Conservation (phyloP, 2,329 filamentous ascomycete species). For the Diplodia intermedia region DNA sequence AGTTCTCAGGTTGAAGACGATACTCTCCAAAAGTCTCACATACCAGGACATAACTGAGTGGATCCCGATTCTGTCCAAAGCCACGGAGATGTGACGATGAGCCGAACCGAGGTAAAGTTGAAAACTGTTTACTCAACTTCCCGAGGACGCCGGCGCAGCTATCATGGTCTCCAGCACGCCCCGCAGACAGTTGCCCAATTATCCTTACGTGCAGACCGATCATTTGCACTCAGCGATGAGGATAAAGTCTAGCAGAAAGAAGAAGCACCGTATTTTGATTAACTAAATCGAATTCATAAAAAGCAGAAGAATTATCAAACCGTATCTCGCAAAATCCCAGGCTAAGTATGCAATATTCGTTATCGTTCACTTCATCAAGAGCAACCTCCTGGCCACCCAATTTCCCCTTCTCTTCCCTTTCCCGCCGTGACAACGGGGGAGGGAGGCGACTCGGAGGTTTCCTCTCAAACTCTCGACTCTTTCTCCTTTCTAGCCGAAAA, state of each 20-base stretch:
- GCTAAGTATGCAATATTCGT: neutral
- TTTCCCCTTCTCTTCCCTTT: too few species aligned
- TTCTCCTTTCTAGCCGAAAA: slow-evolving; percentile 66
- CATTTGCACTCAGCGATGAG: neutral
- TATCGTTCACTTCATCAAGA: neutral
- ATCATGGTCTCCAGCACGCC: neutral
- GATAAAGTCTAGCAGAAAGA: neutral
- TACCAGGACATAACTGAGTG: neutral
- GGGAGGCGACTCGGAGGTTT: too few species aligned
- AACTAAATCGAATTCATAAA: neutral
- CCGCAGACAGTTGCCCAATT: too few species aligned
- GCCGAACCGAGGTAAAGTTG: neutral
- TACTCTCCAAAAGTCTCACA: neutral
- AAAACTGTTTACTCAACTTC: neutral
- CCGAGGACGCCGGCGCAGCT: neutral
- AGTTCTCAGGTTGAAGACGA: neutral
- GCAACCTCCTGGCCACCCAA: neutral
- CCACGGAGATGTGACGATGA: neutral
- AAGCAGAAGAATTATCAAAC: neutral
- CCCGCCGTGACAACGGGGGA: neutral
- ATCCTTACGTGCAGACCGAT: neutral
- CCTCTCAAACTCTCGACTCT: neutral
- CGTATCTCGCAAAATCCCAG: neutral
- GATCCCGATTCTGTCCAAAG: neutral
- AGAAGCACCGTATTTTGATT: neutral